phyloP scores from a whole-genome alignment of 805 yeast genomes.

The Danielia reshetovae region DNA sequence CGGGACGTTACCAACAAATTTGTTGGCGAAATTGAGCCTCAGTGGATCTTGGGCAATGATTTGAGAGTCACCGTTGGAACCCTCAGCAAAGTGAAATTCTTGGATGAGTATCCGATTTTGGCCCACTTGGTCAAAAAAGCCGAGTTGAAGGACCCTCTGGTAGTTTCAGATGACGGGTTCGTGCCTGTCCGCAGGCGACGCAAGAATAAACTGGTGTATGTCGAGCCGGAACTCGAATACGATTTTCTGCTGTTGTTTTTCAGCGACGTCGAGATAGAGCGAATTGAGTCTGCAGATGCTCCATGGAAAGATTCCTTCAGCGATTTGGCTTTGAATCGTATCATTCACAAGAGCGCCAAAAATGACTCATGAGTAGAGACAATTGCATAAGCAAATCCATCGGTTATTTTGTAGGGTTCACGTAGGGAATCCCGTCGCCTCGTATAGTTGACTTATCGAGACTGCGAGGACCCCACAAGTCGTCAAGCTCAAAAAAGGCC shows the following conservation, averaged over 20 bases:
- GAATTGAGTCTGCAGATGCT: conserved; percentile 24
- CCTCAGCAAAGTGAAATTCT: conserved; percentile 38
- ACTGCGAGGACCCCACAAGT: too few relatives aligned
- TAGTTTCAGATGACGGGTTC: conserved; percentile 17
- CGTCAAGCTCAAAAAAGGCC: too few relatives aligned
- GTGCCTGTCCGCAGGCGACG: conserved; percentile 16
- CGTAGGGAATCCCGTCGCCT: too few relatives aligned
- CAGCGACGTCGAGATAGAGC: conserved; percentile 13
- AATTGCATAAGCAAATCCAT: too few relatives aligned
- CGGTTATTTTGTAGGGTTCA: too few relatives aligned
- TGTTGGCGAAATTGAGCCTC: conserved; percentile 30
- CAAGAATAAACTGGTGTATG: conserved; percentile 20
- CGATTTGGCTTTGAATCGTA: conserved; percentile 14
- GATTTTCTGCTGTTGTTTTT: conserved; percentile 30
- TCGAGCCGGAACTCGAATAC: conserved; percentile 32
- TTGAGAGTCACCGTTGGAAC: conserved; percentile 52
- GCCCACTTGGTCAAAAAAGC: conserved; percentile 33
- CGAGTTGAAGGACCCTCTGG: too few relatives aligned
- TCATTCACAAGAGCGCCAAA: conserved; percentile 1
- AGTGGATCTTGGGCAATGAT: conserved; percentile 48
- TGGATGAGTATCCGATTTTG: conserved; percentile 40
- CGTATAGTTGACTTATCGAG: too few relatives aligned
- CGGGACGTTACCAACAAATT: conserved; percentile 46
- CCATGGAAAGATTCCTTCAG: conserved; percentile 17
- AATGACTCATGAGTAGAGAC: too few relatives aligned